These are phyloP conservation scores for Coniochaeta sp. DNA, from an alignment of 2,329 filamentous ascomycete species.

Conservation along the genomic window DNA sequence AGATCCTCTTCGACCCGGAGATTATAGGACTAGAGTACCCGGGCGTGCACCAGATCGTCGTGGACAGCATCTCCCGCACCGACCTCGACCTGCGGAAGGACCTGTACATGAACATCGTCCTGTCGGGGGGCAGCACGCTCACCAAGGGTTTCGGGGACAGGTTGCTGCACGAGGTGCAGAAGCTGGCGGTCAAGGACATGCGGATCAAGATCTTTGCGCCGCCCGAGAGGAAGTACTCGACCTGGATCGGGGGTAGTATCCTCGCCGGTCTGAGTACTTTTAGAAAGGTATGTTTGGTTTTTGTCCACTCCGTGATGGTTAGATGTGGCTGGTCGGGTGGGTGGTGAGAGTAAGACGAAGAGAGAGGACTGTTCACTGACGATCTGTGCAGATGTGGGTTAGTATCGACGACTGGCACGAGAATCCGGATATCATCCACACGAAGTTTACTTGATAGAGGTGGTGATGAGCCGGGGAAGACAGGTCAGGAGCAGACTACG, in stretches of 20 bases:
- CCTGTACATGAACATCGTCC: constrained; percentile 92
- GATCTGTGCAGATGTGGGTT: constrained; percentile 83
- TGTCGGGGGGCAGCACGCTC: constrained; percentile 91
- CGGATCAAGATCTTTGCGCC: constrained; percentile 98
- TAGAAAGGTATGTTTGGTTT: constrained; percentile 85
- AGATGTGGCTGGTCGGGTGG: background rate
- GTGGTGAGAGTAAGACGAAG: too few relatives aligned
- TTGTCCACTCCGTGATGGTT: too few relatives aligned
- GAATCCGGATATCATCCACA: constrained; percentile 97
- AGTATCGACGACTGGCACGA: constrained; percentile 99
- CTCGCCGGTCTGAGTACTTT: constrained; percentile 95
- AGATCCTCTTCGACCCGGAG: constrained; percentile 96
- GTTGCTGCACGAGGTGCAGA: constrained; percentile 84
- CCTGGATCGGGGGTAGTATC: constrained; percentile 98
- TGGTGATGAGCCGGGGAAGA: too few relatives aligned
- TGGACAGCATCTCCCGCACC: constrained; percentile 89
- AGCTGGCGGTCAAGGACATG: constrained; percentile 96
- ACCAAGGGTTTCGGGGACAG: constrained; percentile 96
- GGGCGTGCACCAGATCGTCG: constrained; percentile 94
- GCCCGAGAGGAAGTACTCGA: constrained; percentile 95
- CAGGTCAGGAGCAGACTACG: too few relatives aligned
- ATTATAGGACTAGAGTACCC: constrained; percentile 96
- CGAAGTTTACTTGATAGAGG: constrained; percentile 94
- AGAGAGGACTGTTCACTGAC: background rate
- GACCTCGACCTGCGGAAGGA: constrained; percentile 93